Base-by-base conservation (phyloP, 805 yeast genomes). In the Metschnikowia dekortorum region DNA sequence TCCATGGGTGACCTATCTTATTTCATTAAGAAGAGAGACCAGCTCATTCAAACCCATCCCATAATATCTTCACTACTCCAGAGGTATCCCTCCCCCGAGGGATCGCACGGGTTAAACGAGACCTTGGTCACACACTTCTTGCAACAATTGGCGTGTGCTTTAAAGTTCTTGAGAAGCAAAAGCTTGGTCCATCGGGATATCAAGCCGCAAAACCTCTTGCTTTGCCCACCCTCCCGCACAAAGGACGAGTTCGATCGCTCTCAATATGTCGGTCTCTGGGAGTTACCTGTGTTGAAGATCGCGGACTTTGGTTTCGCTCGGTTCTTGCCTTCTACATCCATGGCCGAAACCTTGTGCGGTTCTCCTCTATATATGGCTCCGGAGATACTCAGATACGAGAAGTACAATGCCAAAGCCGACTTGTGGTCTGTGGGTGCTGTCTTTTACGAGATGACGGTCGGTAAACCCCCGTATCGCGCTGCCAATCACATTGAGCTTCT, bases 341-440 rank as follows among this genome's bases (percentile, higher is more conserved):
- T 94, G 81, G 98, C 98, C 1, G 99, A 94, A 65, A 94, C 99
- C 1, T 74, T 94, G 57, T 94, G 99, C 75, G 99, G 99, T 1
- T 89, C 96, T 9, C 99, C 99, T 3, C 77, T 94, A 40, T 94
- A 94, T 69, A 94, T 94, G 99, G 99, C 99, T 0, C 99, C 99
- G 0, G 99, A 94, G 69, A 94, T 94, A 44, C 73, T 94, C 59
- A 78, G 96, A 55, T 91, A 89, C 63, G 97, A 94, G 65, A 94
- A 90, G 68, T 94, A 94, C 70, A 90, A 91, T 59, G 99, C 98
- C 5, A 91, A 90, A 65, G 98, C 97, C 0, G 99, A 94, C 65
- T 70, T 94, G 55, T 94, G 99, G 99, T 90, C 97, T 6, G 96
- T 92, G 4, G 99, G 99, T 3, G 95, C 98, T 0, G 98, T 94